Percentiles rank a stretch among this genome's conserved stretches.
phyloP scores from a whole-genome alignment of 176 grass and related monocot genomes.

The Zoysia pacifica region DNA sequence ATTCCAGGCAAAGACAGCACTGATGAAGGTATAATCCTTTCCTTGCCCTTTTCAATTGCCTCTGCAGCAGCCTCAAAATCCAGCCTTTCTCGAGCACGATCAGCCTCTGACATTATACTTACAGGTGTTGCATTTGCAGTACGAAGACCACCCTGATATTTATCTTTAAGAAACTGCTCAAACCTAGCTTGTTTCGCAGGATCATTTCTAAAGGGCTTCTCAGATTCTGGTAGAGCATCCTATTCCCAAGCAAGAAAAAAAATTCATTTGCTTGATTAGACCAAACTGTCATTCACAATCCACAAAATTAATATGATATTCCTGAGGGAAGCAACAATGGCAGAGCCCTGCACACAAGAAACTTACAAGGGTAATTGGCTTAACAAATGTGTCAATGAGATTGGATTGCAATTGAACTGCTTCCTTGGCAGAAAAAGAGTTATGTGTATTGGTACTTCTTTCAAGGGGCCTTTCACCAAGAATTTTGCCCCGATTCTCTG shows the following conservation, averaged over 20 bases:
- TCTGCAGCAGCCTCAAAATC: conserved; percentile 94
- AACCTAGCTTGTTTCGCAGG: conserved; percentile 85
- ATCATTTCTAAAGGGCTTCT: conserved; percentile 81
- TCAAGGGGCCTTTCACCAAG: conserved; percentile 91
- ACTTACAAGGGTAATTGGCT: conserved; percentile 80
- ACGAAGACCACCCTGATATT: conserved; percentile 82
- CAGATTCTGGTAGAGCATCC: conserved; percentile 61
- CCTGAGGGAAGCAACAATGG: background rate
- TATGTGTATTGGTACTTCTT: conserved; percentile 58
- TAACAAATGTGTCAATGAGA: conserved; percentile 73
- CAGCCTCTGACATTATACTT: conserved; percentile 66
- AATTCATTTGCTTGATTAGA: conserved; percentile 36
- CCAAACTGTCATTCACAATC: conserved; percentile 23
- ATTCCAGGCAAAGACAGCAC: conserved; percentile 48
- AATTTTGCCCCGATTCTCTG: conserved; percentile 85
- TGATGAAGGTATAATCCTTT: conserved; percentile 43
- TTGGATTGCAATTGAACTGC: conserved; percentile 72
- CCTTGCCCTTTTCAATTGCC: conserved; percentile 76
- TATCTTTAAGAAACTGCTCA: conserved; percentile 90
- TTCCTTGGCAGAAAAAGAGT: conserved; percentile 54
- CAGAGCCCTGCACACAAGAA: conserved; percentile 8
- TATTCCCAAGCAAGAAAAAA: conserved; percentile 42
- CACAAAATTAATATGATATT: conserved; percentile 8
- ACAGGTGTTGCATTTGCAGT: conserved; percentile 41
- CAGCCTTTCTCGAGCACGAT: conserved; percentile 87